These are phyloP conservation scores for Stevia rebaudiana DNA, from an alignment of 140 eudicot species.

Conservation along the genomic window DNA sequence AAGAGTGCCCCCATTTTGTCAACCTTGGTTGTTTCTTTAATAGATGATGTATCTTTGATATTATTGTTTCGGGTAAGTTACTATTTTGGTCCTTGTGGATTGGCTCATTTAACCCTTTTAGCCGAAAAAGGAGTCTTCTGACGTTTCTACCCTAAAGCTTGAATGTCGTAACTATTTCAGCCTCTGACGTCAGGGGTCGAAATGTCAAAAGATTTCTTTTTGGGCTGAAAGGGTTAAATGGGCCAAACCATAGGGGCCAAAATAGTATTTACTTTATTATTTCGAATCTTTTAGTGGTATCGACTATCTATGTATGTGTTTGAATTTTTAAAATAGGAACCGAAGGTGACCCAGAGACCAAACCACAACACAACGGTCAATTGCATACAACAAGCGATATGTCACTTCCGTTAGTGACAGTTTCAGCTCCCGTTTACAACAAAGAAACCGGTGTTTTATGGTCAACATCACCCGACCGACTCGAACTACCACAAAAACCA, in stretches of 20 bases:
- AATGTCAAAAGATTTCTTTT: no score
- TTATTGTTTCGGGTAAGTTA: no score
- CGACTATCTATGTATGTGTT: not conserved
- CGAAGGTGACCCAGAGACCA: conserved; percentile 35
- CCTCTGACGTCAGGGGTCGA: no score
- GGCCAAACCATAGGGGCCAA: no score
- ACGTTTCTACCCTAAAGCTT: no score
- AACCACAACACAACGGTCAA: conserved; percentile 48
- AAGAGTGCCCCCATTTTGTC: no score
- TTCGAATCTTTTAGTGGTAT: not conserved
- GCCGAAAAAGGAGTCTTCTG: no score
- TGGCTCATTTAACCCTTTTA: no score
- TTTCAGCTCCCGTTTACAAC: conserved; percentile 51
- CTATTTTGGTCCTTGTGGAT: no score
- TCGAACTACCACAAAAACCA: conserved; percentile 78
- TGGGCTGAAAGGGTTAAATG: no score
- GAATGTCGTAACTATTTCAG: no score
- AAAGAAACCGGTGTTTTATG: conserved; percentile 73
- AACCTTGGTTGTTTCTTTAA: not conserved
- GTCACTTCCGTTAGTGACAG: conserved; percentile 65
- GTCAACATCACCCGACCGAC: conserved; percentile 81
- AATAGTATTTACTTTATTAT: no score
- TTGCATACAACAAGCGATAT: conserved; percentile 45
- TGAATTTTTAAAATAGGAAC: conserved; percentile 36
- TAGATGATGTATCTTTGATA: not conserved